Conservation (phyloP, 1,284 basidiomycete species). For the Veloboletus limbatus region DNA sequence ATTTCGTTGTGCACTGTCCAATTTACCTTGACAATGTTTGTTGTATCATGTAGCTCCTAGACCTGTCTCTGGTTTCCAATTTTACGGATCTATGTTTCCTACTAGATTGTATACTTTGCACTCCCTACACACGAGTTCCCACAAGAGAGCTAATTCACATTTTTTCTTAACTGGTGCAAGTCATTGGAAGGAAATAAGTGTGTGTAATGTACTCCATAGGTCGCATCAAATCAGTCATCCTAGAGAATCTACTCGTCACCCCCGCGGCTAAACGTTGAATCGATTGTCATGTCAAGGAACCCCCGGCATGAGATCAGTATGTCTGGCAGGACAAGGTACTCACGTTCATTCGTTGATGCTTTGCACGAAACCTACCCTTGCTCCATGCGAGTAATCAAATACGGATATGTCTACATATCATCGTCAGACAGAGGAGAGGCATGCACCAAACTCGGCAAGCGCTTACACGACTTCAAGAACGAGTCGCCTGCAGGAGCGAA, state of each 20-base stretch:
- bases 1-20: background rate
- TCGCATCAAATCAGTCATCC: too few species aligned
- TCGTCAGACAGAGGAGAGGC: background rate
- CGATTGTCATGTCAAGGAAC: too few species aligned
- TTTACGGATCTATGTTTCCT: too few species aligned
- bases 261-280: too few species aligned
- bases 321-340: background rate
- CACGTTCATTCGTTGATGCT: conserved; percentile 44
- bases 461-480: conserved; percentile 68
- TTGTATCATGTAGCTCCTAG: conserved; percentile 7
- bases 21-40: background rate
- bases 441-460: background rate
- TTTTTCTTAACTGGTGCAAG: too few species aligned
- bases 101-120: too few species aligned
- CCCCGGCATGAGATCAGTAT: background rate
- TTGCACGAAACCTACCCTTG: conserved; percentile 56
- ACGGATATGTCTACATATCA: conserved; percentile 50
- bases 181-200: too few species aligned
- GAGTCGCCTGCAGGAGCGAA: conserved; percentile 53
- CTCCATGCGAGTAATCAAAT: conserved; percentile 56
- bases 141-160: too few species aligned
- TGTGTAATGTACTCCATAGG: too few species aligned
- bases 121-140: too few species aligned
- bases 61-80: too few species aligned
- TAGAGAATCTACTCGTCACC: too few species aligned